Percentiles rank a stretch among this genome's conserved stretches.
Evolutionary conservation across 2,329 filamentous ascomycete species (phyloP).

Genomic region (Aureobasidium vineae): DNA sequence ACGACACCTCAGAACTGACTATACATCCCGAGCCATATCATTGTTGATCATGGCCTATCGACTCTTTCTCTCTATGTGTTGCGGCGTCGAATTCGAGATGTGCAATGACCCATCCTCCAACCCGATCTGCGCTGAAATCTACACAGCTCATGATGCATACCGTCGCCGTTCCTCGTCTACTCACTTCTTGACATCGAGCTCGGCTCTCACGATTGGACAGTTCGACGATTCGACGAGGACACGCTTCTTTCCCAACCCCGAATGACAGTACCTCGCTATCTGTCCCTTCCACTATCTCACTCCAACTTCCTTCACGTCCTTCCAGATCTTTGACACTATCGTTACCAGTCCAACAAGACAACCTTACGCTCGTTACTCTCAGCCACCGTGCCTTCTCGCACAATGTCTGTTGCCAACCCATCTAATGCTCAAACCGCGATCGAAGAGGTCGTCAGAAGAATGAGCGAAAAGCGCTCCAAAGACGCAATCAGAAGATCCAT

Average conservation of each 20-base stretch:
- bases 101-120: neutral
- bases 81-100: neutral
- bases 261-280: neutral
- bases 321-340: neutral
- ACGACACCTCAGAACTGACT: neutral
- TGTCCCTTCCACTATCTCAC: neutral
- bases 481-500: neutral
- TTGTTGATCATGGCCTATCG: neutral
- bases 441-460: neutral
- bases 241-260: neutral
- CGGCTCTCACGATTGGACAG: neutral
- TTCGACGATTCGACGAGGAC: neutral
- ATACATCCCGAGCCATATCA: neutral
- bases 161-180: neutral
- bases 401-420: neutral
- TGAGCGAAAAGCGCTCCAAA: neutral
- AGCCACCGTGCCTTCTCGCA: neutral
- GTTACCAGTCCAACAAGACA: neutral
- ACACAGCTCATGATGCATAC: neutral
- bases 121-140: neutral
- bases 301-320: neutral
- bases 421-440: neutral
- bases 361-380: neutral
- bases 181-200: neutral
- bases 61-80: neutral